These are phyloP conservation scores for Chrysanthemum lavandulifolium DNA, from an alignment of 129 eudicot genomes.

Conservation along the genomic window DNA sequence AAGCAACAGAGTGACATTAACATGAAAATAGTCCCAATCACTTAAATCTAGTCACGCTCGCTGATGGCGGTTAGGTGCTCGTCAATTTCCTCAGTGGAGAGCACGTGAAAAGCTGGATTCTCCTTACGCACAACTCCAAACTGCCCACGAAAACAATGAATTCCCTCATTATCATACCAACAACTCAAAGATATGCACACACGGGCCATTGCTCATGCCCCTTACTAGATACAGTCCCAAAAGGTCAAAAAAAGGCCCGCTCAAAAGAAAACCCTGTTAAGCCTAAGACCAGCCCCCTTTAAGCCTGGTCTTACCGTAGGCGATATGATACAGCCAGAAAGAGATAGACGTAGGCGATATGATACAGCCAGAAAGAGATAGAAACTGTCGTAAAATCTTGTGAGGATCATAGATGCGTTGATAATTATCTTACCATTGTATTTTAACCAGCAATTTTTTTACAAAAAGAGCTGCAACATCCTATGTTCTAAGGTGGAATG, in stretches of 20 bases:
- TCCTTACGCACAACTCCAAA: conserved; percentile 93
- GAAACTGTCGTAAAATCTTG: neutral
- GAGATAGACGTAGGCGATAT: no score
- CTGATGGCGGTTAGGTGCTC: conserved; percentile 97
- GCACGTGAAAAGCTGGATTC: conserved; percentile 62
- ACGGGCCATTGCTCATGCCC: no score
- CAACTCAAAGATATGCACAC: neutral
- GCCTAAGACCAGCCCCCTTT: neutral
- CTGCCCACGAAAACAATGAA: conserved; percentile 34
- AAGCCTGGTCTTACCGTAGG: neutral
- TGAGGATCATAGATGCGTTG: neutral
- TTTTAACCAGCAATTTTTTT: neutral
- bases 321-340: neutral
- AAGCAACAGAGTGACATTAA: neutral
- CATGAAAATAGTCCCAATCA: neutral
- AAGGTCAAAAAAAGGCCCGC: no score
- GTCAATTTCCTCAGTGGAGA: conserved; percentile 90
- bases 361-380: no score
- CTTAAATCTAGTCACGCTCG: conserved; percentile 64
- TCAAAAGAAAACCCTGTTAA: no score
- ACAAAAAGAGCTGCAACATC: neutral
- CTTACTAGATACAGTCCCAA: no score
- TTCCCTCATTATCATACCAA: neutral
- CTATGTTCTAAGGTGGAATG: neutral
- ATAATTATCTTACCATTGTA: neutral